These are phyloP conservation scores for Leccinellum luteum DNA, from an alignment of 768 basidiomycete species.

Conservation along the genomic window DNA sequence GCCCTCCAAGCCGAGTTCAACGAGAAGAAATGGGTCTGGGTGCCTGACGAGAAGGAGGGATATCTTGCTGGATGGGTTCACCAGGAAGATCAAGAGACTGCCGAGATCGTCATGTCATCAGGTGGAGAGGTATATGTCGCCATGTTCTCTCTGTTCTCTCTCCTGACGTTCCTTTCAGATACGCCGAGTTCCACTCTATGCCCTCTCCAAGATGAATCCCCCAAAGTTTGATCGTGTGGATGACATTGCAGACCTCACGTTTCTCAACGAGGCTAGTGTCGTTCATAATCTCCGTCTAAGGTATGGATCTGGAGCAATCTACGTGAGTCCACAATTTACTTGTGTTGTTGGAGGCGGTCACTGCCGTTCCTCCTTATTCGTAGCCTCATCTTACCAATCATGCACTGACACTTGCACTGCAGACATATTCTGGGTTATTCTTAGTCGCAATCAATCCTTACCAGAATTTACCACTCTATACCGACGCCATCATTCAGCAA, in stretches of 20 bases:
- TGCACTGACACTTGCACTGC: slow-evolving; percentile 15
- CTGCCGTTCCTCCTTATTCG: slow-evolving; percentile 2
- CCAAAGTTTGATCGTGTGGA: slow-evolving; percentile 98
- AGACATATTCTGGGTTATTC: slow-evolving; percentile 97
- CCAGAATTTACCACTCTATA: slow-evolving; percentile 87
- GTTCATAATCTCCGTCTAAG: slow-evolving; percentile 95
- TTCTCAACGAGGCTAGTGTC: slow-evolving; percentile 96
- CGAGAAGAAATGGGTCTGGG: slow-evolving; percentile 99
- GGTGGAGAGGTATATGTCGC: slow-evolving; percentile 67
- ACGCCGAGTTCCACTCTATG: slow-evolving; percentile 70
- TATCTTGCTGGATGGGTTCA: slow-evolving; percentile 95
- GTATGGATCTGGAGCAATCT: slow-evolving; percentile 89
- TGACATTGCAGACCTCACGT: slow-evolving; percentile 97
- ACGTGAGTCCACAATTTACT: slow-evolving; percentile 54
- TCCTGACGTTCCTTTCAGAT: slow-evolving; percentile 39
- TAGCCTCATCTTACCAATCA: slow-evolving; percentile 1
- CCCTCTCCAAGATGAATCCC: slow-evolving; percentile 94
- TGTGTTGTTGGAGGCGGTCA: not conserved
- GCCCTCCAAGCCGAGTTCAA: slow-evolving; percentile 95
- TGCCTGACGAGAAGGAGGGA: slow-evolving; percentile 87
- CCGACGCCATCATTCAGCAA: slow-evolving; percentile 81
- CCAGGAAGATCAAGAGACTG: slow-evolving; percentile 78
- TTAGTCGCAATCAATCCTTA: slow-evolving; percentile 99
- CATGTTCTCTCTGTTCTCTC: not conserved
- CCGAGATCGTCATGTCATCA: slow-evolving; percentile 80